Conservation (phyloP, 805 yeast genomes). For the Torulaspora indica region DNA sequence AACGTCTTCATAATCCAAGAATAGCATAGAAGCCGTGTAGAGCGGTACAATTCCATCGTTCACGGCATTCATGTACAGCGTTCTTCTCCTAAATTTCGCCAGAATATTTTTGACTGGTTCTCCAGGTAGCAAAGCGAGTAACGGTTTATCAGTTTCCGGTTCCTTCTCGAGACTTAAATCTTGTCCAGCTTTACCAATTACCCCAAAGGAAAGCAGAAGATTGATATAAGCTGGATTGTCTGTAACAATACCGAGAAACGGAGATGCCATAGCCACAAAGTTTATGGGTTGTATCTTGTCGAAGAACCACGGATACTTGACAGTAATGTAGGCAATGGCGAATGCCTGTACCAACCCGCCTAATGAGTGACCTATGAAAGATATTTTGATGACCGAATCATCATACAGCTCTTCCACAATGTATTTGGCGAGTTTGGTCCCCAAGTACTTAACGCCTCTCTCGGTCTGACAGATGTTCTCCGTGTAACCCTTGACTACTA, state of each 20-base stretch:
- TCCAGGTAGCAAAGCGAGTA: slow-evolving; percentile 57
- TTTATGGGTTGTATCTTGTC: slow-evolving; percentile 55
- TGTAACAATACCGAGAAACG: slow-evolving; percentile 68
- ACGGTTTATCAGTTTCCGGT: slow-evolving; percentile 45
- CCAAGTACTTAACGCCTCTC: slow-evolving; percentile 68
- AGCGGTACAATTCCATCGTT: slow-evolving; percentile 83
- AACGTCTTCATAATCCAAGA: slow-evolving; percentile 58
- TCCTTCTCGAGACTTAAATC: slow-evolving; percentile 58
- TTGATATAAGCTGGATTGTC: slow-evolving; percentile 75
- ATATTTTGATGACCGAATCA: slow-evolving; percentile 47
- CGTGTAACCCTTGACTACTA: slow-evolving; percentile 63
- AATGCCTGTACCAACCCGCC: slow-evolving; percentile 78
- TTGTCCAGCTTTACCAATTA: slow-evolving; percentile 77
- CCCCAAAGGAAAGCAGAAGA: slow-evolving; percentile 63
- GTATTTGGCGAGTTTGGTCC: slow-evolving; percentile 65
- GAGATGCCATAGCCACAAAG: slow-evolving; percentile 70
- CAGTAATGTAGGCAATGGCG: slow-evolving; percentile 65
- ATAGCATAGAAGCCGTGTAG: slow-evolving; percentile 64
- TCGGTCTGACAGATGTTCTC: slow-evolving; percentile 77
- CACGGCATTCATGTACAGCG: slow-evolving; percentile 68
- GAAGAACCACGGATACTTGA: slow-evolving; percentile 68
- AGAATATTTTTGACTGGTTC: slow-evolving; percentile 56
- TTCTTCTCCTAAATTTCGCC: slow-evolving; percentile 55
- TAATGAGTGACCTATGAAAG: slow-evolving; percentile 73
- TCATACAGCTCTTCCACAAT: slow-evolving; percentile 46